Percentiles rank a stretch among this genome's conserved stretches.
Conservation (phyloP, 768 basidiomycete species). For the Hortiboletus flavorubellus region DNA sequence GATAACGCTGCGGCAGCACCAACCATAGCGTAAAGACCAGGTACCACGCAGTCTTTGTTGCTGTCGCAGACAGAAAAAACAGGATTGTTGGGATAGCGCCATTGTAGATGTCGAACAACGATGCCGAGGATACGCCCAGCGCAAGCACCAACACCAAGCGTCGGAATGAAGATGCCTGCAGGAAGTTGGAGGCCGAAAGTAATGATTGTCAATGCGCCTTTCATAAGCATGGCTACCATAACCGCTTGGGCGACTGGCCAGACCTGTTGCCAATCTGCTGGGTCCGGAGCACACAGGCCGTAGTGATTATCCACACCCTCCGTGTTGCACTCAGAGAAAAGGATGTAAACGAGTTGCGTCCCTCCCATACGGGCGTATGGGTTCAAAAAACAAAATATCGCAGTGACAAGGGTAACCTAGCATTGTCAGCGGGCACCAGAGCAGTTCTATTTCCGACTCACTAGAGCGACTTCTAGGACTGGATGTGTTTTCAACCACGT, state of each 20-base stretch:
- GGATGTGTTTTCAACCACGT: constrained; percentile 83
- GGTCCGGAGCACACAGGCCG: constrained; percentile 70
- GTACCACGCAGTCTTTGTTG: constrained; percentile 73
- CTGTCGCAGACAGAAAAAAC: constrained; percentile 68
- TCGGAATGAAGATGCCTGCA: constrained; percentile 96
- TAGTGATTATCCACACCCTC: constrained; percentile 53
- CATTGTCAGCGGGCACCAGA: constrained; percentile 9
- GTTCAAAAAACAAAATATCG: constrained; percentile 78
- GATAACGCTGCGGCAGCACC: constrained; percentile 93
- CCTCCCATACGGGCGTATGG: constrained; percentile 92
- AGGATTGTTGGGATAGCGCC: constrained; percentile 50
- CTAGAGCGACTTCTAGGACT: constrained; percentile 76
- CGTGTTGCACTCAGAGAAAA: constrained; percentile 81
- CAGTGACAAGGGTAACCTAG: constrained; percentile 77
- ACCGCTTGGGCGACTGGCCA: constrained; percentile 65
- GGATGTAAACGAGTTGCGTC: constrained; percentile 89
- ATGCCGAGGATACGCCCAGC: constrained; percentile 88
- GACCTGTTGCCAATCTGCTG: constrained; percentile 50
- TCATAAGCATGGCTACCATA: constrained; percentile 75
- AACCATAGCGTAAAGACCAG: constrained; percentile 93
- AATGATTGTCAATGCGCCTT: constrained; percentile 74
- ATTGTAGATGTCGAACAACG: constrained; percentile 71
- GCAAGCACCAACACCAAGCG: constrained; percentile 91
- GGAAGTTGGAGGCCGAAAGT: constrained; percentile 93
- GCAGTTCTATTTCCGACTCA: constrained; percentile 35